Evolutionary conservation across 2,329 filamentous ascomycete species (phyloP).

Genomic region (Fusarium coicis): DNA sequence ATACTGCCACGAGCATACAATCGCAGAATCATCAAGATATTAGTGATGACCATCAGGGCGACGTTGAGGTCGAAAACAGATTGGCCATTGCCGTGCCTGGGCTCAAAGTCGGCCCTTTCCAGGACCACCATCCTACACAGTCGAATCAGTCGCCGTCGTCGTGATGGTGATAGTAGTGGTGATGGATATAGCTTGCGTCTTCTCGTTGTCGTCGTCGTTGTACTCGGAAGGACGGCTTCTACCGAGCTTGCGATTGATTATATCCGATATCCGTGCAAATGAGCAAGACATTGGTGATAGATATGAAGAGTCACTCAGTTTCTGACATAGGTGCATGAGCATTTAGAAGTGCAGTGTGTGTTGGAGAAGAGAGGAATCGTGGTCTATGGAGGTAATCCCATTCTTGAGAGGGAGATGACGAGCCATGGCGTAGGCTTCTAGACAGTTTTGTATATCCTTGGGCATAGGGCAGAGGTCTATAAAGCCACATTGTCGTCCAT

Average conservation of each 20-base stretch:
- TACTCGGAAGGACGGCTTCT: constrained; percentile 23
- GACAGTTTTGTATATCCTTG: background rate
- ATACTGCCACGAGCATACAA: constrained; percentile 37
- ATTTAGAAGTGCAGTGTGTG: background rate
- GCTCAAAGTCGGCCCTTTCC: background rate
- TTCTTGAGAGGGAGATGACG: constrained; percentile 8
- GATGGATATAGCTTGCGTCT: constrained; percentile 28
- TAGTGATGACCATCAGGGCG: constrained; percentile 33
- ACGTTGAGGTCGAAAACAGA: constrained; percentile 35
- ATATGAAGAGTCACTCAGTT: background rate
- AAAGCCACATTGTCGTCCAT: background rate
- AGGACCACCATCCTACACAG: constrained; percentile 18
- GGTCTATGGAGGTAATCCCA: background rate
- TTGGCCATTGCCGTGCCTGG: constrained; percentile 5
- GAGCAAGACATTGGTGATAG: constrained; percentile 28
- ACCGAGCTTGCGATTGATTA: constrained; percentile 33
- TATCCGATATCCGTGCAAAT: constrained; percentile 33
- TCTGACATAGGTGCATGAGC: background rate
- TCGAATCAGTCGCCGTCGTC: constrained; percentile 14
- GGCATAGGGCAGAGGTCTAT: background rate
- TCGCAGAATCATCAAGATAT: constrained; percentile 28
- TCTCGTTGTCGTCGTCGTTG: constrained; percentile 16
- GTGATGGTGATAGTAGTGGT: constrained; percentile 33
- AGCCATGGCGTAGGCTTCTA: constrained; percentile 9
- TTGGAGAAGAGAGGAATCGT: background rate